Conservation (phyloP, 768 basidiomycete species). For the Omphalotus guepiniiformis region DNA sequence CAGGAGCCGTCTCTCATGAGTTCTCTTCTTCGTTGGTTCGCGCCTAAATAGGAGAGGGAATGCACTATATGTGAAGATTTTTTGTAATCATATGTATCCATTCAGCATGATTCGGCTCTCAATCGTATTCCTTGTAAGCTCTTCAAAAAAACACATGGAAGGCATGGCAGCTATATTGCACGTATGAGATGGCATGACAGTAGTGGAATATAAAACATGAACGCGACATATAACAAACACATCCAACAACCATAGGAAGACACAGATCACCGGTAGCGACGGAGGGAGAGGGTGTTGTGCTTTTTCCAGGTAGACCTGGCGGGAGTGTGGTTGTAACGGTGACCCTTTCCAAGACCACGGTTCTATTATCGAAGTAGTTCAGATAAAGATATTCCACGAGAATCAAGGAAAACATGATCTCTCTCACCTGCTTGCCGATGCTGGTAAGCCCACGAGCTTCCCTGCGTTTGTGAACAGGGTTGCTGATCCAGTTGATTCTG, state of each 20-base stretch:
- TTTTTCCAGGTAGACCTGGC: slow-evolving; percentile 92
- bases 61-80: no score
- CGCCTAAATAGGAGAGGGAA: no score
- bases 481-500: slow-evolving; percentile 98
- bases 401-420: slow-evolving; percentile 7
- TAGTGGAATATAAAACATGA: background rate
- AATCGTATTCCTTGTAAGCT: no score
- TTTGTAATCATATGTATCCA: no score
- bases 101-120: no score
- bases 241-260: background rate
- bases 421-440: slow-evolving; percentile 85
- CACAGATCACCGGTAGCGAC: slow-evolving; percentile 72
- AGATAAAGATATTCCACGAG: slow-evolving; percentile 5
- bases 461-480: slow-evolving; percentile 97
- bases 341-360: slow-evolving; percentile 95
- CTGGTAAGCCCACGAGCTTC: slow-evolving; percentile 97
- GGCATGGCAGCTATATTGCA: background rate
- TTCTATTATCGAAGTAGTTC: slow-evolving; percentile 48
- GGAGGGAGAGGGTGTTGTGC: slow-evolving; percentile 95
- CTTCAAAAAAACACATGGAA: no score
- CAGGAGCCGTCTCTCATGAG: no score
- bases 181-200: background rate
- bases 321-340: slow-evolving; percentile 90
- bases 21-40: no score
- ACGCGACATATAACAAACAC: background rate